Conservation (phyloP, 2,329 filamentous ascomycete genomes). For the Harringtonia aguacate region DNA sequence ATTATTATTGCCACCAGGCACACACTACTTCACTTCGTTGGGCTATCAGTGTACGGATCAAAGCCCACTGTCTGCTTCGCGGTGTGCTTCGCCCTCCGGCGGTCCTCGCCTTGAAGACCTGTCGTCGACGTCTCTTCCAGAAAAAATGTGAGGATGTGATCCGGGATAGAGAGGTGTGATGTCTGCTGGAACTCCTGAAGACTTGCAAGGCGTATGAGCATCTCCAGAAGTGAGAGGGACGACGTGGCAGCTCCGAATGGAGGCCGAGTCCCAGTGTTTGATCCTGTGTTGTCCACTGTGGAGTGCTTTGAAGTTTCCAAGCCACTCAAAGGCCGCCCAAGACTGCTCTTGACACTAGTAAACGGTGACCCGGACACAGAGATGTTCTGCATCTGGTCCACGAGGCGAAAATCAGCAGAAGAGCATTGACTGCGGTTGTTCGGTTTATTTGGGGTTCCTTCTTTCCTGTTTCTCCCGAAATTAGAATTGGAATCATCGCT, state of each 20-base stretch:
- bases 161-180: conserved; percentile 79
- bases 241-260: conserved; percentile 41
- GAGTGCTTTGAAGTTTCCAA: too few relatives aligned
- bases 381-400: conserved; percentile 28
- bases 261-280: conserved; percentile 26
- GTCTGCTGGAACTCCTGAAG: conserved; percentile 88
- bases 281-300: too few relatives aligned
- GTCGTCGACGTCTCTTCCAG: conserved; percentile 50
- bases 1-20: too few relatives aligned
- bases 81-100: conserved; percentile 31
- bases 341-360: neutral
- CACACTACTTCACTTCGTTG: conserved; percentile 18
- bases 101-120: conserved; percentile 33
- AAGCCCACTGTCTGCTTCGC: conserved; percentile 41
- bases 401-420: conserved; percentile 26
- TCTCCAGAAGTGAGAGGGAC: conserved; percentile 70
- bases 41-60: conserved; percentile 42
- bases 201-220: conserved; percentile 73
- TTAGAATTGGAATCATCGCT: conserved; percentile 28
- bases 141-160: conserved; percentile 85
- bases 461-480: conserved; percentile 2
- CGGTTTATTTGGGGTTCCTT: conserved; percentile 3
- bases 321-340: too few relatives aligned
- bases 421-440: conserved; percentile 6
- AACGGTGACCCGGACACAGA: conserved; percentile 18